Evolutionary conservation across 495 filamentous ascomycete species (phyloP).

Genomic region (Cercophora sp.): DNA sequence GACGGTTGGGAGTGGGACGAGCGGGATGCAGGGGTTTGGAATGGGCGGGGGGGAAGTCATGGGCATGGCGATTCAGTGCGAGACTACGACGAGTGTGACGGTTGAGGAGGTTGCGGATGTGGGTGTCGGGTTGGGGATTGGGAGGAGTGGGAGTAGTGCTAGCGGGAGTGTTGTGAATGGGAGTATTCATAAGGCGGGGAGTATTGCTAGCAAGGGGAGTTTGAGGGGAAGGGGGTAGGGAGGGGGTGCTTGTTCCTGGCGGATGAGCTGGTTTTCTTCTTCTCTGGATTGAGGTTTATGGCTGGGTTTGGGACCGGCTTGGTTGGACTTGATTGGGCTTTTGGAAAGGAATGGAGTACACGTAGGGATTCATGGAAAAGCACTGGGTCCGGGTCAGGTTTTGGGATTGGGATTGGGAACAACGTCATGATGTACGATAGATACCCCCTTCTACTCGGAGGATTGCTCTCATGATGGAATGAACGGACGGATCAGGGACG

Average conservation of each 20-base stretch:
- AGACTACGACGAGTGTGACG: constrained; percentile 39
- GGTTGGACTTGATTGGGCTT: neutral
- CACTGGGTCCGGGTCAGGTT: neutral
- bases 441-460: constrained; percentile 15
- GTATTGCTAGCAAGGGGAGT: too few relatives aligned
- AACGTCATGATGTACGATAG: constrained; percentile 19
- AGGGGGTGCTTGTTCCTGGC: neutral
- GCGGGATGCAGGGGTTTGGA: constrained; percentile 24
- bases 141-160: constrained; percentile 11
- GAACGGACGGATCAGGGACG: neutral
- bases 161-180: neutral
- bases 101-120: constrained; percentile 28
- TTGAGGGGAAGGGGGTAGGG: neutral
- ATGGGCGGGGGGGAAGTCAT: constrained; percentile 23
- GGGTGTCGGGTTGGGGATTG: constrained; percentile 1
- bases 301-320: neutral
- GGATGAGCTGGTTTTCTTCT: neutral
- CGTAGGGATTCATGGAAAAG: neutral
- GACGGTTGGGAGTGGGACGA: constrained; percentile 16
- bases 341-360: neutral
- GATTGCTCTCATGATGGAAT: constrained; percentile 3
- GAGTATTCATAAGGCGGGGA: too few relatives aligned
- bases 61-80: constrained; percentile 40
- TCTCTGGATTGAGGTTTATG: neutral
- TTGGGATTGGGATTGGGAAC: neutral